Evolutionary conservation across 345 rosid genomes (phyloP), one percentile per base, ranked within the genome.

Genomic region (Kernera saxatilis): DNA sequence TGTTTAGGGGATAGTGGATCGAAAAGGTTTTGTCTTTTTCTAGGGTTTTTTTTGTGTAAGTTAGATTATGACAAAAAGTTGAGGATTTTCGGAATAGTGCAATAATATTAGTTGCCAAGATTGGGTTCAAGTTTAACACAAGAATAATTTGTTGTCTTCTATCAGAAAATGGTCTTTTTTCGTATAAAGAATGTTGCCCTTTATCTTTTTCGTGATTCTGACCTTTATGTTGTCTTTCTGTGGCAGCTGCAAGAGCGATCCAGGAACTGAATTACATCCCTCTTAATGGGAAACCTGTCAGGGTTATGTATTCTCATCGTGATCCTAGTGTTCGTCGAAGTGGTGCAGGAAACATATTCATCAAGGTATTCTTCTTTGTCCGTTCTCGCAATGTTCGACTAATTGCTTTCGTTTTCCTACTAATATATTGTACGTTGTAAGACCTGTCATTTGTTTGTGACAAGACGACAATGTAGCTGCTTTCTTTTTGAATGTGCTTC

Each of bases 301-400:
- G 98, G 82, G 71, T 93, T 39, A 89, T 89, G 97, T 87, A 86
- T 74, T 93, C 97, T 49, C 93, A 83, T 55, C 90, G 93, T 25
- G 93, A 88, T 64, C 89, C 92, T 7, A 87, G 85, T 55, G 59
- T 83, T 71, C 91, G 90, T 54, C 86, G 81, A 78, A 91, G 97
- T 85, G 99, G 99, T 37, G 64, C 95, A n/a, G 97, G 99, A 32
- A 94, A 94, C 71, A 94, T 94, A 17, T 94, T 86, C 61, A 91
- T 94, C 66, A 89, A 89, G 97, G 97, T 88, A 81, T 18, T 43
- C 14, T 13, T 57, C 30, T 52, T 27, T 0, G 17, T 36, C 61
- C 3, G 2, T 7, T 12, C 1, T 72, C 45, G 23, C 27, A 44
- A 18, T 43, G 7, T 32, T 25, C 1, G 12, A 40, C 1, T 4